A percentile compares a stretch with the other conserved stretches of the same genome.
phyloP scores from a whole-genome alignment of 169 alveolate genomes.

The Eimeria sp. region DNA sequence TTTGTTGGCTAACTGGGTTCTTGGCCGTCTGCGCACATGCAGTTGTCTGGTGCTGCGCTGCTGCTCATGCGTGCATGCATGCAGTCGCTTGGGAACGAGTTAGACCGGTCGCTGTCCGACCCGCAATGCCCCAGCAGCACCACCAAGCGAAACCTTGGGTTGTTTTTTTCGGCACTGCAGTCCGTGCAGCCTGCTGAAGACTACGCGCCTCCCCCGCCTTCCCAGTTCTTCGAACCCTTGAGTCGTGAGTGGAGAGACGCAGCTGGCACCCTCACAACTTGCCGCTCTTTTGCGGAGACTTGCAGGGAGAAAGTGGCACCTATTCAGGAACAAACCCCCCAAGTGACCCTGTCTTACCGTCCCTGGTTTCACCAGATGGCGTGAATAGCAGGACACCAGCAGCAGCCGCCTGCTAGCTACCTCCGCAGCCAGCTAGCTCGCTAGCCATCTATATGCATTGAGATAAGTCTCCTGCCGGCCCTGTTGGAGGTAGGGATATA shows the following conservation, averaged over 20 bases:
- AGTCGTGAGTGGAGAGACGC: conserved; percentile 3
- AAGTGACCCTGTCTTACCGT: not conserved
- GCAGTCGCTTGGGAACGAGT: conserved; percentile 62
- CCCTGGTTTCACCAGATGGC: not conserved
- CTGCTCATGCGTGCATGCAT: not conserved
- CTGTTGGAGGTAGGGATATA: too few relatives aligned
- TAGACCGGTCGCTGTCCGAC: conserved; percentile 57
- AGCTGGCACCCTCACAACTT: not conserved
- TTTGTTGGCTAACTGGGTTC: not conserved
- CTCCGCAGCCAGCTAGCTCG: not conserved
- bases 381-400: not conserved
- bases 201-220: conserved; percentile 52
- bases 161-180: conserved; percentile 72
- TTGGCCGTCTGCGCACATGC: not conserved
- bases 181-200: conserved; percentile 66
- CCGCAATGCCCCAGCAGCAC: conserved; percentile 28
- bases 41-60: not conserved
- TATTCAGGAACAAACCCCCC: not conserved
- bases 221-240: conserved; percentile 59
- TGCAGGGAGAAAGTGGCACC: not conserved
- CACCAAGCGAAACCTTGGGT: conserved; percentile 6
- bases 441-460: not conserved
- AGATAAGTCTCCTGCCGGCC: too few relatives aligned
- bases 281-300: not conserved
- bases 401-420: not conserved